Evolutionary conservation across 1,284 basidiomycete species (phyloP), one percentile per base, ranked within the genome.

Genomic region (Athelia sp.): DNA sequence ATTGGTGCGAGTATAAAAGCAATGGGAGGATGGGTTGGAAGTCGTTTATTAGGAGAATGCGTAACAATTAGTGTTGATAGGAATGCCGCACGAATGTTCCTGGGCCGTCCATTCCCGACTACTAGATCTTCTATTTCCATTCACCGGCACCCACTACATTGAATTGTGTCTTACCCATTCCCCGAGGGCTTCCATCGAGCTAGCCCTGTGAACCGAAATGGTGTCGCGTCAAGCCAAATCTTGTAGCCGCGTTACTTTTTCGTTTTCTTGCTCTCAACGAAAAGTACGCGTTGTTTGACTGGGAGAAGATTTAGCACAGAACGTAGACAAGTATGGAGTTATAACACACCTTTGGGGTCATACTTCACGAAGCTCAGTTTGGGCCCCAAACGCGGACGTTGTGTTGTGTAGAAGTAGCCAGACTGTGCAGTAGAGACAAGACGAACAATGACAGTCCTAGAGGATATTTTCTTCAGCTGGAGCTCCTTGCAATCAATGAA

Each of bases 391-490:
- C 92, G 77, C 45, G 85, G 69, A 19, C 91, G 78, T 56, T 83
- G 78, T 3, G 87, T 88, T 10, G 90, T 90, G 69, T 94, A 95
- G 67, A 93, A 93, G 71, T 80, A 93, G 15, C 92, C 92, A 1
- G 91, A 93, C 65, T 91, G 86, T 1, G 92, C 92, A 1, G 90
- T 92, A 14, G 91, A 94, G 49, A 94, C 83, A 57, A 95, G 76
- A 46, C 90, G 86, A 47, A 94, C 83, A 52, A 94, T 84, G 51
- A 93, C 68, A 1, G 88, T 92, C 65, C 92, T 94, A 58, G 24
- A 8, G 10, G 43, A 54, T n/a, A 36, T 35, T 11, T 14, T 35
- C 22, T 38, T 46, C 18, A 36, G 11, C 35, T 29, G 13, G 40
- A 34, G 4, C 18, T 29, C 9, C 44, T 52, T n/a, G 14, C 22